Base-by-base conservation (phyloP, 2,329 filamentous ascomycete genomes). In the Phaeoacremonium minimum region DNA sequence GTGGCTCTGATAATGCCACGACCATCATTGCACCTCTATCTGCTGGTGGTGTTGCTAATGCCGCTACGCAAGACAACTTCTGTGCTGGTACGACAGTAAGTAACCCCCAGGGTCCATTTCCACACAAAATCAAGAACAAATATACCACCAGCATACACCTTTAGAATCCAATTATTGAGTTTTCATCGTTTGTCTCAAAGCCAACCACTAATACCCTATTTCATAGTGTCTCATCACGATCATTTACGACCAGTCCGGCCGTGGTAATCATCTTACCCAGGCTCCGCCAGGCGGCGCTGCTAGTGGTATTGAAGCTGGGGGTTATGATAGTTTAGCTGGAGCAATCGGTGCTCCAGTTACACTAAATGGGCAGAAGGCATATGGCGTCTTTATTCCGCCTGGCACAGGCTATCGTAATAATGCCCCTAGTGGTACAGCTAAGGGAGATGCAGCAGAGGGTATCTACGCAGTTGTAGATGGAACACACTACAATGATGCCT, bases 221-320 rank as follows among this genome's bases (percentile, higher is more conserved):
- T n/a, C n/a, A n/a, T 83, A n/a, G 9, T 84, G 80, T 48, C 59
- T 80, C 16, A 83, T 84, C 50, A 71, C 69, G 1, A 66, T 75
- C 46, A 80, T 82, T 36, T 83, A 83, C 50, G 80, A 84, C 52
- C 80, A 84, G 56, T 80, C 79, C 11, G 77, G 77, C 36, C 57
- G 56, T 2, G 66, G 66, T 1, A 84, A 84, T 43, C 73, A 84
- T 47, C 73, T 84, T 4, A 80, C 71, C 0, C 77, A 77, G 44
- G 80, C 79, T 3, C 74, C 75, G 0, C 69, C 71, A 0, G 79
- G 78, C 2, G 74, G 63, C 19, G 78, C 75, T 46, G n/a, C n/a
- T n/a, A 56, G 49, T 0, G 79, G 79, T 8, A 77, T 78, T 0
- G 73, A 75, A 17, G 30, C 63, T 18, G 65, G 71, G 48, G 77